These are phyloP conservation scores for Pseudocercospora macadamiae DNA, from an alignment of 2,329 filamentous ascomycete species.

Conservation along the genomic window DNA sequence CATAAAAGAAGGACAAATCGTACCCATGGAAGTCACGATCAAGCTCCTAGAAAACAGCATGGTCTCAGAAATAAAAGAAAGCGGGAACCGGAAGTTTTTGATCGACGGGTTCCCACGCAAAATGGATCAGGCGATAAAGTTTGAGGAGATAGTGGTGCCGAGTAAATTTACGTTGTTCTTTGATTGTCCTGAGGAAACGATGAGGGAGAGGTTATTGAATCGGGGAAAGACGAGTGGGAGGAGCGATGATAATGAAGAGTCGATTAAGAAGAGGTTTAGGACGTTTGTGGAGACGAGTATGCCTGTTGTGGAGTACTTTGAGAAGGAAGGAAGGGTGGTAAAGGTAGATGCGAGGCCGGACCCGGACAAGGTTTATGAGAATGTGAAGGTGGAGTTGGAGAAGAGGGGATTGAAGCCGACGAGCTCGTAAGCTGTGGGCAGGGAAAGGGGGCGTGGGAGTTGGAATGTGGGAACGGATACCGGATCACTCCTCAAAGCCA, in stretches of 20 bases:
- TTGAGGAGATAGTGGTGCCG: slow-evolving; percentile 85
- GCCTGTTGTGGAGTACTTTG: slow-evolving; percentile 90
- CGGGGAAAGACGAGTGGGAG: slow-evolving; percentile 91
- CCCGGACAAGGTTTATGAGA: slow-evolving; percentile 66
- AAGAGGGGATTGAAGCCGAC: slow-evolving; percentile 43
- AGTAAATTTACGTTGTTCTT: slow-evolving; percentile 89
- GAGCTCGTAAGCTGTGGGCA: slow-evolving; percentile 12
- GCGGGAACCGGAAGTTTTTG: slow-evolving; percentile 70
- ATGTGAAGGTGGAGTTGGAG: slow-evolving; percentile 54
- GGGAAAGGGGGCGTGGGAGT: no score
- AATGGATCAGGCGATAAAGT: slow-evolving; percentile 93
- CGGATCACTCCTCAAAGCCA: background rate
- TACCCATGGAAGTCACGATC: slow-evolving; percentile 98
- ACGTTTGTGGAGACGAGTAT: slow-evolving; percentile 95
- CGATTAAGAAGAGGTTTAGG: slow-evolving; percentile 93
- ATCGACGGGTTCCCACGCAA: slow-evolving; percentile 89
- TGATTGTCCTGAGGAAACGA: slow-evolving; percentile 86
- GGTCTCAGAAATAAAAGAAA: slow-evolving; percentile 65
- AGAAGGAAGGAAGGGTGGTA: slow-evolving; percentile 74
- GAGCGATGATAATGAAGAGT: slow-evolving; percentile 91
- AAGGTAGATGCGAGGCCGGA: slow-evolving; percentile 72
- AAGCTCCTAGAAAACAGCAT: slow-evolving; percentile 93
- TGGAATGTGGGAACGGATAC: background rate
- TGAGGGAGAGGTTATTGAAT: slow-evolving; percentile 82
- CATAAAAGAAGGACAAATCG: slow-evolving; percentile 93